These are phyloP conservation scores for Tolypocladium paradoxum DNA, from an alignment of 2,329 filamentous ascomycete species.

Conservation along the genomic window DNA sequence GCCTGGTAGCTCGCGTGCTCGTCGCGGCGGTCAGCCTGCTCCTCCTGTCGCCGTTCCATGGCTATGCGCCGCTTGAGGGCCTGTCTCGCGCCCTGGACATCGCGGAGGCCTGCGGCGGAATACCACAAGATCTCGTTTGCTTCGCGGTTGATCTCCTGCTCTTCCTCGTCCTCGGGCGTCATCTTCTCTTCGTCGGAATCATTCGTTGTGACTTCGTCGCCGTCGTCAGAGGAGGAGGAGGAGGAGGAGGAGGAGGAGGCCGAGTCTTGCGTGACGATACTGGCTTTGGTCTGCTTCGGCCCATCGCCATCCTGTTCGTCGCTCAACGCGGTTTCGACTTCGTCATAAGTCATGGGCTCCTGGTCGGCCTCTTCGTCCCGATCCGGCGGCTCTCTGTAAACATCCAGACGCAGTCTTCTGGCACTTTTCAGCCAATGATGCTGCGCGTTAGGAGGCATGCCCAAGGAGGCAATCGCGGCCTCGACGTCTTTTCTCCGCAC, in stretches of 20 bases:
- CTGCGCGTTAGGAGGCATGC: conserved; percentile 24
- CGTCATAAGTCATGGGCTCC: conserved; percentile 29
- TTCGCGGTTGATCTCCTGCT: conserved; percentile 22
- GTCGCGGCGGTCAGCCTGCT: conserved; percentile 32
- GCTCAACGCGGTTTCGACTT: conserved; percentile 29
- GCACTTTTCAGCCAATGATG: conserved; percentile 38
- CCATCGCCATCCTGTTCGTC: conserved; percentile 4
- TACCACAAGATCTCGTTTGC: conserved; percentile 30
- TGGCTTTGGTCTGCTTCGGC: neutral
- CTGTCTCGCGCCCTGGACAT: conserved; percentile 22
- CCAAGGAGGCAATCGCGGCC: conserved; percentile 37
- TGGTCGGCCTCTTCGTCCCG: conserved; percentile 12
- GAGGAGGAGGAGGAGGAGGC: no score
- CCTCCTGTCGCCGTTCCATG: conserved; percentile 31
- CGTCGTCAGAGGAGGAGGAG: no score
- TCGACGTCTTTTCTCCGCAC: conserved; percentile 35
- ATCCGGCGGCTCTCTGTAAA: conserved; percentile 26
- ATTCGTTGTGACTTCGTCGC: conserved; percentile 9
- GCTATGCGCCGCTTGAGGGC: conserved; percentile 27
- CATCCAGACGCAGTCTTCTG: conserved; percentile 36
- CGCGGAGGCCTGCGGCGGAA: conserved; percentile 28
- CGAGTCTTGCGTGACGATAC: neutral
- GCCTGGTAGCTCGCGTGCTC: conserved; percentile 26
- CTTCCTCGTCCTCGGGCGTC: conserved; percentile 15
- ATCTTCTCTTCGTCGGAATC: conserved; percentile 6